Percentiles rank a stretch among this genome's conserved stretches.
Conservation (phyloP, 2,329 filamentous ascomycete genomes). For the Fusarium beomiforme region DNA sequence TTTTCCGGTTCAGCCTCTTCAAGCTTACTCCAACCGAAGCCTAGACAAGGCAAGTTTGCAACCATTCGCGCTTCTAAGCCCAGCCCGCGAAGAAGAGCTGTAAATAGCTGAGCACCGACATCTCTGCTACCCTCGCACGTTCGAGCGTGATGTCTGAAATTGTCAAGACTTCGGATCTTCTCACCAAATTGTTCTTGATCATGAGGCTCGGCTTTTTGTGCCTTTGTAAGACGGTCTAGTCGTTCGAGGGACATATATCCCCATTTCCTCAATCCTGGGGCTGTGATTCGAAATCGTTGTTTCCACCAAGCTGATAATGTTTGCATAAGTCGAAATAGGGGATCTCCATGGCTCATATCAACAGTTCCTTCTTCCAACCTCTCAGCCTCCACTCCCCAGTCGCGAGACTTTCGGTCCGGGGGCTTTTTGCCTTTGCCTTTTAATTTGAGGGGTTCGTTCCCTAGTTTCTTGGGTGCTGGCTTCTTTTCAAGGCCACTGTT, state of each 20-base stretch:
- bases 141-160: constrained; percentile 75
- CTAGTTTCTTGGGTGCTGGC: constrained; percentile 40
- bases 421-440: constrained; percentile 52
- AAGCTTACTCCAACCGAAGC: constrained; percentile 88
- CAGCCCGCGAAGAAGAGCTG: constrained; percentile 81
- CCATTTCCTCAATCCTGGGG: constrained; percentile 85
- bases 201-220: constrained; percentile 70
- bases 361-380: constrained; percentile 75
- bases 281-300: constrained; percentile 79
- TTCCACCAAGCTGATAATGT: constrained; percentile 88
- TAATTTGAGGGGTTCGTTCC: constrained; percentile 46
- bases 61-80: constrained; percentile 87
- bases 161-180: constrained; percentile 70
- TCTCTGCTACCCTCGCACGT: constrained; percentile 84
- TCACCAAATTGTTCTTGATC: constrained; percentile 79
- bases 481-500: constrained; percentile 70
- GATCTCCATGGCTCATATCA: constrained; percentile 85
- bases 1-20: constrained; percentile 76
- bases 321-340: constrained; percentile 79
- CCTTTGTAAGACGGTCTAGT: constrained; percentile 77
- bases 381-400: constrained; percentile 78
- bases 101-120: constrained; percentile 89
- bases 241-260: constrained; percentile 85
- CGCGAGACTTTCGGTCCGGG: constrained; percentile 53
- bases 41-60: constrained; percentile 83